A percentile compares a stretch with the other conserved stretches of the same genome.
phyloP scores from a whole-genome alignment of 257 asterid species.

The Capsicum pubescens region DNA sequence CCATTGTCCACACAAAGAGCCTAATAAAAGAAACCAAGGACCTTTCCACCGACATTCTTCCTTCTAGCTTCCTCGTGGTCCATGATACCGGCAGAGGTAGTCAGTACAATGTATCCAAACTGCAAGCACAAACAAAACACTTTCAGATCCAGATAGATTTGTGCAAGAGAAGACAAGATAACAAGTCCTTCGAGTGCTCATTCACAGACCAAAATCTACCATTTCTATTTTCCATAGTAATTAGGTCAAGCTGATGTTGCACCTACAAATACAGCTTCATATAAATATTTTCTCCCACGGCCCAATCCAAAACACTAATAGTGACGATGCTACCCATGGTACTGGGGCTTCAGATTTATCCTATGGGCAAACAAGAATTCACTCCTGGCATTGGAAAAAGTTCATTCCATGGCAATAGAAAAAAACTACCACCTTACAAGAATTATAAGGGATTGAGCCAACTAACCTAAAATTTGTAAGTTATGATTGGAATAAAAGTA shows the following conservation, averaged over 20 bases:
- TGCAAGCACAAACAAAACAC: background rate
- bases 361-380: background rate
- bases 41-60: conserved; percentile 25
- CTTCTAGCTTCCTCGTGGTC: conserved; percentile 25
- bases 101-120: conserved; percentile 19
- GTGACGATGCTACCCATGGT: background rate
- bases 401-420: background rate
- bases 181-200: background rate
- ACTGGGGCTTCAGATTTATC: background rate
- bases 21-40: conserved; percentile 26
- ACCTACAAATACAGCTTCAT: background rate
- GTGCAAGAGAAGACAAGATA: background rate
- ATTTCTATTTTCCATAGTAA: background rate
- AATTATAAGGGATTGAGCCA: background rate
- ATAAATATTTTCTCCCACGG: background rate
- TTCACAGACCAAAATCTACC: background rate
- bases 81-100: conserved; percentile 15
- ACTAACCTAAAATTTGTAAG: too few species aligned
- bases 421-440: background rate
- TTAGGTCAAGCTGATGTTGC: background rate
- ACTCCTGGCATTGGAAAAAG: background rate
- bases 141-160: background rate
- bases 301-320: background rate
- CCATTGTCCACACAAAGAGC: background rate
- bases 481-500: too few species aligned